Base-by-base conservation (phyloP, 371 early-diverging fungal genomes). In the Neoconidiobolus thromboides region DNA sequence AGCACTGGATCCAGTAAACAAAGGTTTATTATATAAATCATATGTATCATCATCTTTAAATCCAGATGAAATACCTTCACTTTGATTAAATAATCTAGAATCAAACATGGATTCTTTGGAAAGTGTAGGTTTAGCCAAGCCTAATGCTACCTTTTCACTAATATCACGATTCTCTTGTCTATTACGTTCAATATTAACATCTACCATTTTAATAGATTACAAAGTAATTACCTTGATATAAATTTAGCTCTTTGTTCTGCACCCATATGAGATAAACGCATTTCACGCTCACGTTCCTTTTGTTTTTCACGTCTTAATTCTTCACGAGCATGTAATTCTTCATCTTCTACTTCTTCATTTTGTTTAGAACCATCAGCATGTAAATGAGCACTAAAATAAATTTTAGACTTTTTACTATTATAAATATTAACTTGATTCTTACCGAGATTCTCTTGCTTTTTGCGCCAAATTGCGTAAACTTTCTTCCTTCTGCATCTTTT, bases 61-160 rank as follows among this genome's bases (percentile, higher is more conserved):
- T 15, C 93, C 91, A 42, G 91, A 86, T 50, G 72, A 73, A 57
- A 93, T 72, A 14, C 93, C 96, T 59, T 81, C 79, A 0, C 82
- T 76, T 67, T 89, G 92, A 71, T 96, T 91, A 69, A 93, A 95
- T 54, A 97, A 73, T 54, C 98, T 81, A 43, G 86, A 79, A 69
- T 97, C 98, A 65, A 83, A 96, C 83, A 93, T 76, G 58, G 87
- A 79, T 56, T 96, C 98, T 68, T 83, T 81, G 55, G 85, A 77
- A 52, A 80, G 67, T 0, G 93, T 80, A 0, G 96, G 96, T 63
- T 91, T 85, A 42, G 94, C 95, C 54, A 93, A 70, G 43, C 96
- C 96, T 57, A 97, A 77, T 1, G 98, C 96, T 63, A 97, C 87
- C 72, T 93, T 95, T 71, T 97, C 98, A 0, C 95, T 93, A 56